Conservation (phyloP, 2,329 filamentous ascomycete species). For the Aspergillus novofumigatus region DNA sequence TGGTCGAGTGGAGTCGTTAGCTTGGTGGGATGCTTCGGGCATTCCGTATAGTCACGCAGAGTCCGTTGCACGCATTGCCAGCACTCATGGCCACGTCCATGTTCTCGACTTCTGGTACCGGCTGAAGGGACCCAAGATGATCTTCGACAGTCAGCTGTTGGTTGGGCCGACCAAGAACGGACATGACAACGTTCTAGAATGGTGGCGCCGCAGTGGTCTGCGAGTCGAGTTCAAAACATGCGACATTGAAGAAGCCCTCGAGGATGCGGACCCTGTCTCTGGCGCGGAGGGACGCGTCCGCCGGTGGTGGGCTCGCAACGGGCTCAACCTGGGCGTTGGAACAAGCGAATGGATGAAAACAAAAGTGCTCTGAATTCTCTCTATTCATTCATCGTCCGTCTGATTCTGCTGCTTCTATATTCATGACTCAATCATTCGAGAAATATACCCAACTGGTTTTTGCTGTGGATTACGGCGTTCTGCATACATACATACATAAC, state of each 20-base stretch:
- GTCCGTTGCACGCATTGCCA: constrained; percentile 77
- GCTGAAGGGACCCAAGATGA: constrained; percentile 69
- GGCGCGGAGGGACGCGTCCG: constrained; percentile 68
- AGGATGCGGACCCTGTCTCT: constrained; percentile 67
- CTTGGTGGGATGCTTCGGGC: constrained; percentile 82
- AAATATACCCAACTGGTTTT: not conserved
- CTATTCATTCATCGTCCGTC: not conserved
- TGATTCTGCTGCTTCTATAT: not conserved
- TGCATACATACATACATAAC: not conserved
- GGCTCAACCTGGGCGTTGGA: constrained; percentile 72
- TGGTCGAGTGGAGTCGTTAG: constrained; percentile 70
- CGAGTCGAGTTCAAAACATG: constrained; percentile 90
- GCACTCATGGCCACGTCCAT: constrained; percentile 75
- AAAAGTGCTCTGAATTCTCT: constrained; percentile 56
- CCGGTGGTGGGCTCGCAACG: constrained; percentile 84
- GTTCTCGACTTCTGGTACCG: constrained; percentile 80
- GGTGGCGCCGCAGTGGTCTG: constrained; percentile 75
- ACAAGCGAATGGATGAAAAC: constrained; percentile 89
- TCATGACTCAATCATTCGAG: not conserved
- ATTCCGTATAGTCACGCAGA: constrained; percentile 78
- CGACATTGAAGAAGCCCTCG: constrained; percentile 90
- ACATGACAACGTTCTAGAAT: constrained; percentile 78
- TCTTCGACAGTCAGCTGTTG: constrained; percentile 78
- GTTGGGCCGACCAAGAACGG: constrained; percentile 85
- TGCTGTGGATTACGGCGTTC: not conserved